Conservation (phyloP, 495 filamentous ascomycete species). For the Chlorociboria aeruginascens region DNA sequence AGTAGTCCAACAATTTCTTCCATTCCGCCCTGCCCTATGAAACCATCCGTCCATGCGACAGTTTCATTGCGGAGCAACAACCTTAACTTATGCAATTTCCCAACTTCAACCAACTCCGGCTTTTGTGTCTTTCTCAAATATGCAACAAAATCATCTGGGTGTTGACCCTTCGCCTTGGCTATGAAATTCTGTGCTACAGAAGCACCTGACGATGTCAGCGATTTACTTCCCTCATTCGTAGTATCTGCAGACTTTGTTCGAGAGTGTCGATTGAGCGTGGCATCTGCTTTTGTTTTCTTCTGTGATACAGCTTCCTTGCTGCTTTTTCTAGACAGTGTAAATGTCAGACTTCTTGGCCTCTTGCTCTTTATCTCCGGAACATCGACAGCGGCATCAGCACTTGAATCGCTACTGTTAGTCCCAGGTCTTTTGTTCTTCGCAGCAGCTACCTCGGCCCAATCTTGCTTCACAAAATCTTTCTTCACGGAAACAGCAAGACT, state of each 20-base stretch:
- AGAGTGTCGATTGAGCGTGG: slow-evolving; percentile 36
- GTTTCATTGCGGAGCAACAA: slow-evolving; percentile 88
- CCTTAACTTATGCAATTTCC: slow-evolving; percentile 84
- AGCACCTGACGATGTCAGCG: slow-evolving; percentile 25
- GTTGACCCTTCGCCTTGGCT: slow-evolving; percentile 40
- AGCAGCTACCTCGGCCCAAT: slow-evolving; percentile 53
- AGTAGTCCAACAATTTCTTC: slow-evolving; percentile 76
- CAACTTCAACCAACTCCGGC: slow-evolving; percentile 79
- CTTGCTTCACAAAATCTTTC: slow-evolving; percentile 84
- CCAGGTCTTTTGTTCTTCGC: slow-evolving; percentile 20
- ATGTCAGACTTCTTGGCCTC: slow-evolving; percentile 64
- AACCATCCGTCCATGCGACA: slow-evolving; percentile 85
- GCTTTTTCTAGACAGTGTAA: slow-evolving; percentile 55
- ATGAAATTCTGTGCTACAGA: slow-evolving; percentile 27
- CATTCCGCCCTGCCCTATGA: slow-evolving; percentile 85
- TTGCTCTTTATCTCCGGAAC: slow-evolving; percentile 21
- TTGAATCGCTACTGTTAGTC: slow-evolving; percentile 18
- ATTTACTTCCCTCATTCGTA: slow-evolving; percentile 32
- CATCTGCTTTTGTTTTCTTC: slow-evolving; percentile 35
- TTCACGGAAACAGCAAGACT: slow-evolving; percentile 82
- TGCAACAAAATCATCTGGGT: slow-evolving; percentile 68
- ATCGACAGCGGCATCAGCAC: slow-evolving; percentile 21
- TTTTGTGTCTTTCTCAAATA: slow-evolving; percentile 68
- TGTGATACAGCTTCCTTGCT: slow-evolving; percentile 46
- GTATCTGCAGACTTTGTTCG: slow-evolving; percentile 39